A percentile compares a stretch with the other conserved stretches of the same genome.
Evolutionary conservation across 140 eudicot genomes (phyloP).

Genomic region (Anethum foeniculum): DNA sequence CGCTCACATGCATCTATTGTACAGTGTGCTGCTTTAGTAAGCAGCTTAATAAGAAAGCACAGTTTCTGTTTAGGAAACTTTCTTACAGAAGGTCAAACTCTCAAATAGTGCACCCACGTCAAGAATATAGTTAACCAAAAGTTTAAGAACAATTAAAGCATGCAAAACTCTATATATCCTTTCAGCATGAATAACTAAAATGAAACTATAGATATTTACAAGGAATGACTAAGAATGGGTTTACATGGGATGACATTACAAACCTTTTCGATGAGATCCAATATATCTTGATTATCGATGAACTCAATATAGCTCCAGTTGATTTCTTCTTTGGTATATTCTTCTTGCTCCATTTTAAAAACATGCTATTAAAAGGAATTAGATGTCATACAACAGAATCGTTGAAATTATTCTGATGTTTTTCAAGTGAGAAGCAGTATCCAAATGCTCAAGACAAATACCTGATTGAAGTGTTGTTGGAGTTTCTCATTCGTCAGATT

Average conservation of each 20-base stretch:
- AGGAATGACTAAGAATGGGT: not conserved
- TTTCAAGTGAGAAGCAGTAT: not conserved
- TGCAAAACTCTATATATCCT: not conserved
- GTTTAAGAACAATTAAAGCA: not conserved
- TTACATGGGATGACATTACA: slow-evolving; percentile 9
- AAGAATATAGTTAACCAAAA: not conserved
- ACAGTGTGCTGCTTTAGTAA: not conserved
- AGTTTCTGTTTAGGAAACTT: not conserved
- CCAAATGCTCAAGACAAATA: slow-evolving; percentile 15
- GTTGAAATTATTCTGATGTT: not conserved
- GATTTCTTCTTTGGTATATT: slow-evolving; percentile 73
- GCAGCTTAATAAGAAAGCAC: not conserved
- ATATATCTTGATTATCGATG: slow-evolving; percentile 79
- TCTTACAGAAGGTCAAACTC: not conserved
- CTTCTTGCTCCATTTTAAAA: slow-evolving; percentile 95
- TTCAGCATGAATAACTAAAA: not conserved
- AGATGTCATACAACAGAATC: slow-evolving; percentile 8
- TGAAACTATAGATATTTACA: not conserved
- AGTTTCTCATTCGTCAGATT: slow-evolving; percentile 96
- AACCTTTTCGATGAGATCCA: slow-evolving; percentile 96
- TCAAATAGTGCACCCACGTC: not conserved
- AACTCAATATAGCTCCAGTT: slow-evolving; percentile 97
- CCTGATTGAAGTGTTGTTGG: slow-evolving; percentile 99
- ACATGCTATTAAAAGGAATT: slow-evolving; percentile 62
- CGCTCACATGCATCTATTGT: not conserved